Evolutionary conservation across 768 basidiomycete genomes (phyloP).

Genomic region (Termitomyces bulborhizus): DNA sequence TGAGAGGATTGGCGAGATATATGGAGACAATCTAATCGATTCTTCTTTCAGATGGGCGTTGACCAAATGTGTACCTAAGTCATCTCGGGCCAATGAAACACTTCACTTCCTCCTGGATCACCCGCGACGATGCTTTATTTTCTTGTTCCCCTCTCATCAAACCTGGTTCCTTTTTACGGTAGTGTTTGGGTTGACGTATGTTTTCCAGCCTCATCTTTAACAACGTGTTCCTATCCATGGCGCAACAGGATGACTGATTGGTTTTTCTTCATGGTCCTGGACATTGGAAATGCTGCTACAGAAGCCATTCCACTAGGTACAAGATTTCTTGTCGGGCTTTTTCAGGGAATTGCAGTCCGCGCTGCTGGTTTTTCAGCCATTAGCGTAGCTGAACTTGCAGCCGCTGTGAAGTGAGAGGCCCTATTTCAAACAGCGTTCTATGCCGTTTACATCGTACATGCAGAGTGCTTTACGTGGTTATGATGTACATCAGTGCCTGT

Average conservation of each 20-base stretch:
- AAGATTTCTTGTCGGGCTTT: conserved; percentile 64
- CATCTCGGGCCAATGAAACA: conserved; percentile 67
- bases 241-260: conserved; percentile 67
- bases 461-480: conserved; percentile 82
- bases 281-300: conserved; percentile 73
- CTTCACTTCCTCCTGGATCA: conserved; percentile 92
- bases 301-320: conserved; percentile 62
- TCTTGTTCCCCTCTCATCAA: conserved; percentile 89
- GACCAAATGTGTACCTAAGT: conserved; percentile 50
- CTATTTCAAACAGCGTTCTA: neutral
- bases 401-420: conserved; percentile 74
- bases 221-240: neutral
- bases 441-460: conserved; percentile 2
- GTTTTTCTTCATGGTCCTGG: conserved; percentile 84
- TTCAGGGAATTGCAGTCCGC: conserved; percentile 79
- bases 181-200: conserved; percentile 65
- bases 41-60: conserved; percentile 58
- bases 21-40: conserved; percentile 3
- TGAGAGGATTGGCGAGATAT: conserved; percentile 29
- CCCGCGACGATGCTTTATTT: conserved; percentile 86
- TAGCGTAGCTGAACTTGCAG: conserved; percentile 64
- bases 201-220: neutral
- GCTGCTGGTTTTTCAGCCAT: conserved; percentile 87
- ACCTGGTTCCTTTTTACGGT: conserved; percentile 85
- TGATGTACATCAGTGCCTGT: conserved; percentile 93